Conservation (phyloP, 2,329 filamentous ascomycete species). For the Phialophora tarda region DNA sequence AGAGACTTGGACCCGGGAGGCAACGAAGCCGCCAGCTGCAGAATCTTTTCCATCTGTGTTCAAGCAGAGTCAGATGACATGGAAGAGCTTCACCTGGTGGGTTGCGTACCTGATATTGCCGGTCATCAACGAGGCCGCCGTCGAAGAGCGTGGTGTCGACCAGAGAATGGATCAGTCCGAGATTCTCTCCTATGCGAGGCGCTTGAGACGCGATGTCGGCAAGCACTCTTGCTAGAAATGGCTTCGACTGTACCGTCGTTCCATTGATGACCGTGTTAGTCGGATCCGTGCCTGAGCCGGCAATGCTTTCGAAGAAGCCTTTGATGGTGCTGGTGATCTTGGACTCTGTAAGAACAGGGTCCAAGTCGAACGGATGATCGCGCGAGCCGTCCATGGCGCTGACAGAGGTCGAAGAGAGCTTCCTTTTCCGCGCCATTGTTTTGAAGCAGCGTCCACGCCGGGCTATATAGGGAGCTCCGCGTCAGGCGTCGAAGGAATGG, state of each 20-base stretch:
- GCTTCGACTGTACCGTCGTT: slow-evolving; percentile 32
- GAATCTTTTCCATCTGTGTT: slow-evolving; percentile 39
- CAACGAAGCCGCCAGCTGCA: slow-evolving; percentile 39
- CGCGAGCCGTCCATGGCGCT: slow-evolving; percentile 29
- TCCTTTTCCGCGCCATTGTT: slow-evolving; percentile 27
- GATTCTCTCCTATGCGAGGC: slow-evolving; percentile 36
- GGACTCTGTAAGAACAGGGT: slow-evolving; percentile 13
- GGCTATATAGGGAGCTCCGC: slow-evolving; percentile 28
- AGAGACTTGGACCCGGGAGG: slow-evolving; percentile 39
- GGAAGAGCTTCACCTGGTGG: not conserved
- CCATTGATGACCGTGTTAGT: slow-evolving; percentile 40
- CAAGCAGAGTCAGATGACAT: slow-evolving; percentile 4
- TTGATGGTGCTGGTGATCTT: slow-evolving; percentile 29
- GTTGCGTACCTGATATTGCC: slow-evolving; percentile 38
- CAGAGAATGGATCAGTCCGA: slow-evolving; percentile 37
- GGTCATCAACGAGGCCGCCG: slow-evolving; percentile 40
- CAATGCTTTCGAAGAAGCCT: slow-evolving; percentile 34
- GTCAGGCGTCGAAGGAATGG: slow-evolving; percentile 18
- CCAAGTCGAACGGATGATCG: slow-evolving; percentile 20
- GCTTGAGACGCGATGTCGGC: slow-evolving; percentile 39
- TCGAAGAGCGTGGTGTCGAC: slow-evolving; percentile 39
- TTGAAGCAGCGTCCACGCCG: not conserved
- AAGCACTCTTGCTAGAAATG: slow-evolving; percentile 30
- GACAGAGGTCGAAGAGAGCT: slow-evolving; percentile 32
- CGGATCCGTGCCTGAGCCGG: slow-evolving; percentile 33